phyloP scores from a whole-genome alignment of 441 rosid genomes.

The Brassica balearica region DNA sequence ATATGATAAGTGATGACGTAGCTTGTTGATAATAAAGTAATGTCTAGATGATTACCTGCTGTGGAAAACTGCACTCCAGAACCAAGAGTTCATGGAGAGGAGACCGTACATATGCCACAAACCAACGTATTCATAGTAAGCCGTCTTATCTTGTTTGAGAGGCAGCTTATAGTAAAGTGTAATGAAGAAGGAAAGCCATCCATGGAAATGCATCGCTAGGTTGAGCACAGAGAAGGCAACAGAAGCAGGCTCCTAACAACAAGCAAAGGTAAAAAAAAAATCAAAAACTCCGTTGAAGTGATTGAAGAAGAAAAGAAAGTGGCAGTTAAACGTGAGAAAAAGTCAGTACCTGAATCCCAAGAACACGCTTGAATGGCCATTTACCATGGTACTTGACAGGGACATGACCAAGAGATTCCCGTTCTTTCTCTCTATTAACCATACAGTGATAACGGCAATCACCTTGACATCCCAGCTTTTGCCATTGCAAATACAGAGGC shows the following conservation, averaged over 20 bases:
- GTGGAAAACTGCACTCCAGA: conserved; percentile 93
- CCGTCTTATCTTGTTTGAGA: conserved; percentile 61
- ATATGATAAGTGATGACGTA: too few species aligned
- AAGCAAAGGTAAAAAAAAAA: conserved; percentile 8
- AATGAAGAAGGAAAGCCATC: conserved; percentile 88
- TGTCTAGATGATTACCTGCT: conserved; percentile 58
- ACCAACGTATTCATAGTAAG: conserved; percentile 73
- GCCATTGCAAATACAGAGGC: conserved; percentile 79
- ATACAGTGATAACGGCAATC: conserved; percentile 91
- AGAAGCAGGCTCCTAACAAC: conserved; percentile 79
- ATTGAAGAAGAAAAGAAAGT: not conserved
- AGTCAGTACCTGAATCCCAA: conserved; percentile 78
- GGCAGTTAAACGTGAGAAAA: conserved; percentile 5
- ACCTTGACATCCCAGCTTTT: conserved; percentile 78
- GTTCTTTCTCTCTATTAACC: conserved; percentile 77
- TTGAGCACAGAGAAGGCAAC: conserved; percentile 90
- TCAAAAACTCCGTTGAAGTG: conserved; percentile 26
- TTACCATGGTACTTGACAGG: conserved; percentile 94
- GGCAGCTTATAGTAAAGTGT: conserved; percentile 78
- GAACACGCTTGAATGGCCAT: conserved; percentile 91
- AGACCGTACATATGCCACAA: conserved; percentile 83
- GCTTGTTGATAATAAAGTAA: conserved; percentile 2
- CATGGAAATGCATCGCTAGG: conserved; percentile 84
- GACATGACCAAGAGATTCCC: conserved; percentile 55
- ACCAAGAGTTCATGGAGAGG: conserved; percentile 85